Evolutionary conservation across 2,329 filamentous ascomycete species (phyloP).

Genomic region (Talaromyces amestolkiae): DNA sequence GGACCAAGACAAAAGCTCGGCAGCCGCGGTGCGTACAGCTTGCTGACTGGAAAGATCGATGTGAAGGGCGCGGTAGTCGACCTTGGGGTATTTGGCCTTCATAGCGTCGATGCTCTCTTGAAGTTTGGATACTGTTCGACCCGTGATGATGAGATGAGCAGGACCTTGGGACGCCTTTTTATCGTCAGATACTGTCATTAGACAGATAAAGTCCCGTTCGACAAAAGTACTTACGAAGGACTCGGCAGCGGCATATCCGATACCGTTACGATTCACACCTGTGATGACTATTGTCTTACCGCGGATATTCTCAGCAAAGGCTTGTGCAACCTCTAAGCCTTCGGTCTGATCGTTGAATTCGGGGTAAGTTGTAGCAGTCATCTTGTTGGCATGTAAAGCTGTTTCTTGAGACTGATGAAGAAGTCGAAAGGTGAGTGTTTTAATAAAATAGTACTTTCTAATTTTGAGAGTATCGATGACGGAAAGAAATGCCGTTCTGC

Average conservation of each 20-base stretch:
- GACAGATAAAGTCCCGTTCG: background rate
- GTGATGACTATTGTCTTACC: slow-evolving; percentile 29
- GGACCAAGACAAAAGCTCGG: slow-evolving; percentile 28
- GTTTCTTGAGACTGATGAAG: background rate
- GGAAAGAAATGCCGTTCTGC: background rate
- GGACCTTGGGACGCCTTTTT: slow-evolving; percentile 24
- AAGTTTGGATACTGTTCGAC: slow-evolving; percentile 19
- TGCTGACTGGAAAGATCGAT: slow-evolving; percentile 36
- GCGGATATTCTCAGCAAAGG: slow-evolving; percentile 34
- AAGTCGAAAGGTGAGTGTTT: background rate
- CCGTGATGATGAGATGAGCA: slow-evolving; percentile 19
- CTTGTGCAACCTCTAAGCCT: slow-evolving; percentile 39
- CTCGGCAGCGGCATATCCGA: slow-evolving; percentile 15
- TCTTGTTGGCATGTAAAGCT: slow-evolving; percentile 21
- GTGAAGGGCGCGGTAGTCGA: slow-evolving; percentile 26
- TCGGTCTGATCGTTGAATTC: slow-evolving; percentile 39
- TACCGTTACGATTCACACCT: slow-evolving; percentile 7
- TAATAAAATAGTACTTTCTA: background rate
- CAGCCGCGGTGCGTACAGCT: slow-evolving; percentile 33
- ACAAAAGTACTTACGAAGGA: slow-evolving; percentile 13
- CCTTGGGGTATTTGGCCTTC: slow-evolving; percentile 18
- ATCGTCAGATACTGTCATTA: background rate
- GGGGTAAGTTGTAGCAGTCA: slow-evolving; percentile 29
- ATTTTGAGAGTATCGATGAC: background rate
- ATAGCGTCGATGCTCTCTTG: slow-evolving; percentile 19